Conservation (phyloP, 1,139 yeast species). For the Sugiyamaella sp. region DNA sequence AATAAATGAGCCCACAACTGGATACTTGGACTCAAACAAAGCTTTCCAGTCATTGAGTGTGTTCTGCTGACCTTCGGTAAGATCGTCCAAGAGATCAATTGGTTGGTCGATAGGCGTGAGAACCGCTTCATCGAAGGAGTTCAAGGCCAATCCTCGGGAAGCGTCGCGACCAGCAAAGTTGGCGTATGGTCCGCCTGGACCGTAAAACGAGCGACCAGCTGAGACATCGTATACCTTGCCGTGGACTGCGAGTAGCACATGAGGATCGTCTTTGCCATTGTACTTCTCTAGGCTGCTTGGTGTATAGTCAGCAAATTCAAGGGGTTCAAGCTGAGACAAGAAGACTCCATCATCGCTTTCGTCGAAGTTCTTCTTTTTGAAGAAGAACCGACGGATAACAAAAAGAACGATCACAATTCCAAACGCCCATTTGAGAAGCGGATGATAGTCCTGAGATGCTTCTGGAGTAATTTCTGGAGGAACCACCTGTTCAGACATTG, state of each 20-base stretch:
- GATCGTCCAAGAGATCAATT: conserved; percentile 67
- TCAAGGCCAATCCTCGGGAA: conserved; percentile 87
- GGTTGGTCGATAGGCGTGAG: conserved; percentile 51
- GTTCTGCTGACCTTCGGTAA: conserved; percentile 62
- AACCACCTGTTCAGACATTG: conserved; percentile 9
- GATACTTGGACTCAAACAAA: conserved; percentile 68
- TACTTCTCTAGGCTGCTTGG: conserved; percentile 71
- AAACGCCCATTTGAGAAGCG: conserved; percentile 16
- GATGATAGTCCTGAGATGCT: background rate
- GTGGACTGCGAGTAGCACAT: conserved; percentile 78
- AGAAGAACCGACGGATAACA: conserved; percentile 40
- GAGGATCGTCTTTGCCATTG: conserved; percentile 77
- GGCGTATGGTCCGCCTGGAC: conserved; percentile 95
- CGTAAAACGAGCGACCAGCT: conserved; percentile 82
- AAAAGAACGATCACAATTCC: conserved; percentile 19
- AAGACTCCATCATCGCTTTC: conserved; percentile 23
- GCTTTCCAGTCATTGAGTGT: conserved; percentile 83
- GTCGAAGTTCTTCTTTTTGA: conserved; percentile 42
- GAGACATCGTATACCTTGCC: conserved; percentile 88
- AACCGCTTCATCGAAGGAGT: conserved; percentile 70
- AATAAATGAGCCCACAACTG: conserved; percentile 41
- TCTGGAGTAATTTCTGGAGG: background rate
- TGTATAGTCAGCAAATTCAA: conserved; percentile 78
- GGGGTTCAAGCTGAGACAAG: conserved; percentile 46
- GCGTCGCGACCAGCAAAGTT: conserved; percentile 98